Evolutionary conservation across 2,329 filamentous ascomycete genomes (phyloP).

Genomic region (Allantophomopsis lycopodina): DNA sequence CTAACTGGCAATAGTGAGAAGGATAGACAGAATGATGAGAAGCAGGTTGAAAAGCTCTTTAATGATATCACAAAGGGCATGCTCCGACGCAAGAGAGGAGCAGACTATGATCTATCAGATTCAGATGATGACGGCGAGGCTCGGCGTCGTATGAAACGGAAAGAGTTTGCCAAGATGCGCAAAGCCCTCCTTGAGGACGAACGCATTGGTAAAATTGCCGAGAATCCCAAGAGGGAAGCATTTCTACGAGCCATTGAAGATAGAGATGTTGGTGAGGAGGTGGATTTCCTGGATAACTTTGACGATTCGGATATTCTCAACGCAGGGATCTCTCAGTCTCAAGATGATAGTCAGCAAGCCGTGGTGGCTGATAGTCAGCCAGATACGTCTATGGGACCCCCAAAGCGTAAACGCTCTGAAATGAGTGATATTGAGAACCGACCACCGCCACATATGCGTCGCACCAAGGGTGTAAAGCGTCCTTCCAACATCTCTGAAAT

Average conservation of each 20-base stretch:
- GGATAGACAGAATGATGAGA: constrained; percentile 69
- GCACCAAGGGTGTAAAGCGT: constrained; percentile 46
- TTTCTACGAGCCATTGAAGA: constrained; percentile 89
- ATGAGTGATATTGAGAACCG: constrained; percentile 29
- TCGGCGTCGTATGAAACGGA: constrained; percentile 65
- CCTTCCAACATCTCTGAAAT: constrained; percentile 70
- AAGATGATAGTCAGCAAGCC: constrained; percentile 17
- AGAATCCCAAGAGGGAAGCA: constrained; percentile 77
- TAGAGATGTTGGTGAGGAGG: constrained; percentile 58
- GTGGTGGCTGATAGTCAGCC: constrained; percentile 36
- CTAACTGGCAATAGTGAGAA: constrained; percentile 43
- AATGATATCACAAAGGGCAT: constrained; percentile 85
- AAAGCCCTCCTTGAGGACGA: constrained; percentile 80
- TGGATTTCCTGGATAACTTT: constrained; percentile 55
- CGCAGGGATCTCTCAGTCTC: constrained; percentile 23
- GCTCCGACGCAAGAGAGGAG: constrained; percentile 68
- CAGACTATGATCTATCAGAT: constrained; percentile 77
- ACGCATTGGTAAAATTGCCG: constrained; percentile 78
- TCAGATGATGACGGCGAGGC: constrained; percentile 79
- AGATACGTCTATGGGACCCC: constrained; percentile 12
- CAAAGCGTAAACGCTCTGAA: constrained; percentile 25
- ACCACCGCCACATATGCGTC: constrained; percentile 45
- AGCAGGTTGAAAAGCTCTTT: constrained; percentile 80
- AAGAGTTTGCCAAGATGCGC: constrained; percentile 84
- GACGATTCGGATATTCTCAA: constrained; percentile 24